Base-by-base conservation (phyloP, 2,329 filamentous ascomycete genomes). In the Alternaria viburni region DNA sequence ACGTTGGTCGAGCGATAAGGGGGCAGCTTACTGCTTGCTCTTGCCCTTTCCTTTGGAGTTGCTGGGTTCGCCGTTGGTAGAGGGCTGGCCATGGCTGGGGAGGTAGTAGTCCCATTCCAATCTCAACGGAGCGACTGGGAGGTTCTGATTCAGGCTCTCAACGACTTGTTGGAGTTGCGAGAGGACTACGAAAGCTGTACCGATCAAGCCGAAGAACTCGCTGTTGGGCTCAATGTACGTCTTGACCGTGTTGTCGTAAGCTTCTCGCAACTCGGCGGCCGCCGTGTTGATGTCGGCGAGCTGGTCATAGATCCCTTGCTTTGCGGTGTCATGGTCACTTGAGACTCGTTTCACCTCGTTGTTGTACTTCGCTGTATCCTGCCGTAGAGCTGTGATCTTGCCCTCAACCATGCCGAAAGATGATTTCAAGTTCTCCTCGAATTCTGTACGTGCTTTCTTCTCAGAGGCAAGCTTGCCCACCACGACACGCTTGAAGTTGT, bases 141-240 rank as follows among this genome's bases (percentile, higher is more conserved):
- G 15, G 6, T 67, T 69, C 44, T 66, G 54, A 15, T 69, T 71
- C 5, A 69, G 25, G n/a, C 30, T 21, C 9, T 69, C 56, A 7
- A 65, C 17, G 11, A 62, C 17, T 19, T 59, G 43, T 17, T 69
- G 64, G 7, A 70, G 5, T 46, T 69, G 57, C 10, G 43, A 30
- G 17, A 61, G 15, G 11, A 61, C 46, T 1, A 59, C 7, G 7
- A 69, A 43, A 1, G 64, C 23, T 0, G 15, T 44, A 6, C 57
- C 54, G 10, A 68, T 51, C 7, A 50, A 19, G 17, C 17, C 50
- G 15, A 72, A 45, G 11, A 56, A 36, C 1, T 61, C 58, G 6
- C 44, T 54, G 25, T 68, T 64, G 0, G 68, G 64, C 12, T 56
- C 46, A 28, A 69, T 63, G 15, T 60, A 60, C 2, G 49, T 57